A percentile compares a stretch with the other conserved stretches of the same genome.
phyloP scores from a whole-genome alignment of 2,329 filamentous ascomycete genomes.

The Westerdykella ornata region DNA sequence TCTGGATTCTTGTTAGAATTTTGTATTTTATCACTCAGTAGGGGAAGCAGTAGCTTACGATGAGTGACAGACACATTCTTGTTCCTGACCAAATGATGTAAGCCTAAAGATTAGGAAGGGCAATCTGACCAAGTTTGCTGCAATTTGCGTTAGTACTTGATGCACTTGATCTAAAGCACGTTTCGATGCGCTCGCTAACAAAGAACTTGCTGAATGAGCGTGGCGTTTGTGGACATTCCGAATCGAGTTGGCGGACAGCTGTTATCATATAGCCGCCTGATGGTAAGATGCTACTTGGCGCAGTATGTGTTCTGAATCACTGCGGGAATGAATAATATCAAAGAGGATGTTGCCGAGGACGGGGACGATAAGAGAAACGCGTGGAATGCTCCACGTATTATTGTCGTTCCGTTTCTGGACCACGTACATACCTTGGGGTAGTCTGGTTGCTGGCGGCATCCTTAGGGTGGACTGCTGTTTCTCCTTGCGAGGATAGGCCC shows the following conservation, averaged over 20 bases:
- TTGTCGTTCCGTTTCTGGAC: constrained; percentile 48
- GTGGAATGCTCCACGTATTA: constrained; percentile 48
- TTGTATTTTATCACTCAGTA: too few relatives aligned
- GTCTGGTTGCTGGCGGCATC: constrained; percentile 36
- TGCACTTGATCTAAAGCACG: constrained; percentile 49
- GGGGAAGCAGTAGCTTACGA: too few relatives aligned
- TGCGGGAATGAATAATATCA: constrained; percentile 33
- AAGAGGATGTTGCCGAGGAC: constrained; percentile 29
- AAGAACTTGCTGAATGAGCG: constrained; percentile 48
- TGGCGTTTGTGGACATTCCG: constrained; percentile 35
- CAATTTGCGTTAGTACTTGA: too few relatives aligned
- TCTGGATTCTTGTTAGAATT: too few relatives aligned
- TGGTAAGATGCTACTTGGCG: constrained; percentile 36
- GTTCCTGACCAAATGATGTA: constrained; percentile 41
- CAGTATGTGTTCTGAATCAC: constrained; percentile 30
- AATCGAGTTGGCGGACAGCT: constrained; percentile 35
- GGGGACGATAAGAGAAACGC: constrained; percentile 45
- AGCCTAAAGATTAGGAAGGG: too few relatives aligned
- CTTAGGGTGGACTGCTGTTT: constrained; percentile 47
- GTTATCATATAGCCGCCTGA: constrained; percentile 43
- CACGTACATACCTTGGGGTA: constrained; percentile 45
- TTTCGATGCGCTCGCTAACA: constrained; percentile 40
- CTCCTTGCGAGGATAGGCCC: constrained; percentile 25
- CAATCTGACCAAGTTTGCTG: too few relatives aligned
- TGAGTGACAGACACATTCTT: too few relatives aligned